phyloP scores from a whole-genome alignment of 164 flowering plant species.

The Vitis labrusca region DNA sequence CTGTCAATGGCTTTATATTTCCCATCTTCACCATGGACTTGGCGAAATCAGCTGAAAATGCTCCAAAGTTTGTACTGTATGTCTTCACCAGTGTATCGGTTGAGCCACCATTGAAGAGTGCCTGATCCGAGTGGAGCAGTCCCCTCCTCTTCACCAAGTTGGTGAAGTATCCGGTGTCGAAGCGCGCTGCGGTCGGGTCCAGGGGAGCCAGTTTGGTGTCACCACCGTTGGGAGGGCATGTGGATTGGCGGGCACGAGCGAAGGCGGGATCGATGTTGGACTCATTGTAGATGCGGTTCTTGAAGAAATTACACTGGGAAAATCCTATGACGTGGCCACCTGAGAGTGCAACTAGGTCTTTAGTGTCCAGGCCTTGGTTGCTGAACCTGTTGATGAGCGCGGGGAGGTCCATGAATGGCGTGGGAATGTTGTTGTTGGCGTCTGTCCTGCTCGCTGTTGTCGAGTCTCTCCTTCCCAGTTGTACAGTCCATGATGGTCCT shows the following conservation, averaged over 20 bases:
- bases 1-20: conserved; percentile 18
- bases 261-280: conserved; percentile 26
- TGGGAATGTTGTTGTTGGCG: conserved; percentile 35
- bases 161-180: conserved; percentile 24
- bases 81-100: conserved; percentile 22
- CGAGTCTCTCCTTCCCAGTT: conserved; percentile 47
- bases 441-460: conserved; percentile 28
- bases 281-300: conserved; percentile 26
- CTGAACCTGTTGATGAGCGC: conserved; percentile 21
- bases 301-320: conserved; percentile 26
- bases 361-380: conserved; percentile 26
- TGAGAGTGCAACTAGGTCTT: conserved; percentile 48
- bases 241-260: background rate
- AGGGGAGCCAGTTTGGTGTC: conserved; percentile 18
- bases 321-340: conserved; percentile 36
- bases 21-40: conserved; percentile 35
- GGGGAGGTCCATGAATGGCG: conserved; percentile 16
- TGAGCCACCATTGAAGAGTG: conserved; percentile 25
- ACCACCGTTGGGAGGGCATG: conserved; percentile 24
- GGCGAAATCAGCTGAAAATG: conserved; percentile 26
- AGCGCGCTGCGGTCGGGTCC: conserved; percentile 12
- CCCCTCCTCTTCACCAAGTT: conserved; percentile 24
- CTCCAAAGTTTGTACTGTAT: conserved; percentile 12
- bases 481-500: conserved; percentile 40
- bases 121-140: conserved; percentile 35